A percentile compares a stretch with the other conserved stretches of the same genome.
Conservation (phyloP, 2,329 filamentous ascomycete genomes). For the Talaromyces piceae region DNA sequence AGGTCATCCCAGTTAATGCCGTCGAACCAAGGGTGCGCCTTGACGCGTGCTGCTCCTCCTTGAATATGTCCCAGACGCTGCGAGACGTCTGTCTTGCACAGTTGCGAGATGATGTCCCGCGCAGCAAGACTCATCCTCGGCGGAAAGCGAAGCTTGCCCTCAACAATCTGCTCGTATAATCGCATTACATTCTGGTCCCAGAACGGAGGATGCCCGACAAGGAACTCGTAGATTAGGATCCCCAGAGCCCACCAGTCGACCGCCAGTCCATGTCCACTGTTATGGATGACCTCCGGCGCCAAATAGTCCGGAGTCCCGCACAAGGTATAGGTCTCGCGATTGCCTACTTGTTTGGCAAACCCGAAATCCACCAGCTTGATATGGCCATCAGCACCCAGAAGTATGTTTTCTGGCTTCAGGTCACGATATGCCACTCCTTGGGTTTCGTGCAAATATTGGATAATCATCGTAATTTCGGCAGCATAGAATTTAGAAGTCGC, state of each 20-base stretch:
- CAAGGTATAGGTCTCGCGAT: slow-evolving; percentile 56
- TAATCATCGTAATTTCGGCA: slow-evolving; percentile 58
- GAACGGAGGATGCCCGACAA: slow-evolving; percentile 60
- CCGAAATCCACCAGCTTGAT: slow-evolving; percentile 62
- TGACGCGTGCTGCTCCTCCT: slow-evolving; percentile 52
- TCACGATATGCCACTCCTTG: slow-evolving; percentile 61
- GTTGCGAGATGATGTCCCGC: slow-evolving; percentile 52
- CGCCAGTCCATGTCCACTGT: slow-evolving; percentile 56
- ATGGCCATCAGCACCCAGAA: slow-evolving; percentile 58
- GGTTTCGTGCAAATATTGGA: slow-evolving; percentile 57
- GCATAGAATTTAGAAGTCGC: slow-evolving; percentile 58
- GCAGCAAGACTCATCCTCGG: slow-evolving; percentile 52
- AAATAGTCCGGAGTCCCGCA: slow-evolving; percentile 62
- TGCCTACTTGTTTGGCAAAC: slow-evolving; percentile 57
- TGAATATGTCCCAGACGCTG: slow-evolving; percentile 57
- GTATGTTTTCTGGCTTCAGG: slow-evolving; percentile 60
- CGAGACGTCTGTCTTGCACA: slow-evolving; percentile 57
- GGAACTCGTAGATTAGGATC: slow-evolving; percentile 60
- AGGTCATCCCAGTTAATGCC: slow-evolving; percentile 57
- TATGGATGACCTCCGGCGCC: slow-evolving; percentile 59
- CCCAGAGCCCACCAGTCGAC: slow-evolving; percentile 65
- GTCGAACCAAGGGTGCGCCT: slow-evolving; percentile 55
- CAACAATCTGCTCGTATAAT: slow-evolving; percentile 61
- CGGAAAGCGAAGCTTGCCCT: slow-evolving; percentile 56
- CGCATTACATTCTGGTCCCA: slow-evolving; percentile 65